Percentiles rank a stretch among this genome's conserved stretches.
phyloP scores from a whole-genome alignment of 163 green algal genomes.

The Scenedesmus sp. region DNA sequence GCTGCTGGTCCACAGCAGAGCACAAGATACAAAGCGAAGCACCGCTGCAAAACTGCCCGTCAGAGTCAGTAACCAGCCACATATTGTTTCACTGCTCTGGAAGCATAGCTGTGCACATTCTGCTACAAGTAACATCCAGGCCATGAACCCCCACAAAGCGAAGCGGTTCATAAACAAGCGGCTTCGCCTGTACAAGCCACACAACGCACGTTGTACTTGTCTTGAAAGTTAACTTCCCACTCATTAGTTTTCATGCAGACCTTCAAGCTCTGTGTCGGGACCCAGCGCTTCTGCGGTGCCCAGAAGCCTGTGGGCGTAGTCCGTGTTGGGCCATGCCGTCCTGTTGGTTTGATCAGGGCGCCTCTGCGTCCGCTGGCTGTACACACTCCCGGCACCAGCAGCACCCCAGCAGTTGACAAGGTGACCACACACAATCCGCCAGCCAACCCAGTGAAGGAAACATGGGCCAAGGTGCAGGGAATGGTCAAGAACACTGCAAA shows the following conservation, averaged over 20 bases:
- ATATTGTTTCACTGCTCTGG: background rate
- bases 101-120: background rate
- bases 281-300: background rate
- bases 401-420: background rate
- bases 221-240: background rate
- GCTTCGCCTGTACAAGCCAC: background rate
- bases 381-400: background rate
- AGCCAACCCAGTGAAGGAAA: background rate
- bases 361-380: background rate
- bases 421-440: background rate
- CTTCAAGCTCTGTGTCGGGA: background rate
- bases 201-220: background rate
- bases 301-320: background rate
- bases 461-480: background rate
- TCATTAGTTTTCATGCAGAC: background rate
- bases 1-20: background rate
- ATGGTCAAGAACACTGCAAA: slow-evolving; percentile 14
- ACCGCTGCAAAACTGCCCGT: background rate
- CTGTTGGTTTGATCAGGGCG: background rate
- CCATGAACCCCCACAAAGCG: background rate
- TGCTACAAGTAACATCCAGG: background rate
- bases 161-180: background rate
- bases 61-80: background rate
- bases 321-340: background rate
- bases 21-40: background rate